Conservation (phyloP, 2,329 filamentous ascomycete species). For the Aplosporella prunicola region DNA sequence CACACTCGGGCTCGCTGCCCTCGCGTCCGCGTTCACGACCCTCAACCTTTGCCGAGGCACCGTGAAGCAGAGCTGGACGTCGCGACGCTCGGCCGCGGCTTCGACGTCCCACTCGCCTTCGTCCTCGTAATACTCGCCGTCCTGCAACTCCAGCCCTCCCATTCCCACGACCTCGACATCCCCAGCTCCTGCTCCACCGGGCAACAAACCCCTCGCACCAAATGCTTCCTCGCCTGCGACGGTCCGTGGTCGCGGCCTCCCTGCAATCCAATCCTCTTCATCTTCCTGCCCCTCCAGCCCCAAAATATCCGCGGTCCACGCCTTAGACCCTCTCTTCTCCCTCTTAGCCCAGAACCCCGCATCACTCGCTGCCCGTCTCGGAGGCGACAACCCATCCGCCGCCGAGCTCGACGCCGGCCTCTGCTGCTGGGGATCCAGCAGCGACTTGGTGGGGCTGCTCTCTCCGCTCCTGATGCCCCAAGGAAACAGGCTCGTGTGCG, state of each 20-base stretch:
- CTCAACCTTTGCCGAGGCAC: constrained; percentile 77
- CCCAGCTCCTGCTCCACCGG: too few relatives aligned
- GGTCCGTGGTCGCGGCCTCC: constrained; percentile 19
- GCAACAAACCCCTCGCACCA: too few relatives aligned
- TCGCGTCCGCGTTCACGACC: constrained; percentile 59
- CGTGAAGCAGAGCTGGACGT: constrained; percentile 69
- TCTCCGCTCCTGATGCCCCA: too few relatives aligned
- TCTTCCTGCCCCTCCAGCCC: constrained; percentile 30
- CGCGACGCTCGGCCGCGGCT: constrained; percentile 35
- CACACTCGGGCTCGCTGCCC: background rate
- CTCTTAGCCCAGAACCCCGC: constrained; percentile 33
- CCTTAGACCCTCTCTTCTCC: constrained; percentile 34
- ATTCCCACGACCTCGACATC: too few relatives aligned
- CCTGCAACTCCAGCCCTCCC: too few relatives aligned
- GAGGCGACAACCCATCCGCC: too few relatives aligned
- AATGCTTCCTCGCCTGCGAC: too few relatives aligned
- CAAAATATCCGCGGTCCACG: constrained; percentile 28
- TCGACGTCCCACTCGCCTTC: constrained; percentile 45
- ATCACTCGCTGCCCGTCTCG: constrained; percentile 36
- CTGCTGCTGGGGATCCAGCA: too few relatives aligned
- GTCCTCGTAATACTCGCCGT: too few relatives aligned
- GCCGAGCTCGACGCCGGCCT: too few relatives aligned
- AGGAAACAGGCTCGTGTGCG: background rate
- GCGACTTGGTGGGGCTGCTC: too few relatives aligned
- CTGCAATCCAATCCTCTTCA: constrained; percentile 18